Evolutionary conservation across 768 basidiomycete species (phyloP).

Genomic region (Boletus eberwhitei): DNA sequence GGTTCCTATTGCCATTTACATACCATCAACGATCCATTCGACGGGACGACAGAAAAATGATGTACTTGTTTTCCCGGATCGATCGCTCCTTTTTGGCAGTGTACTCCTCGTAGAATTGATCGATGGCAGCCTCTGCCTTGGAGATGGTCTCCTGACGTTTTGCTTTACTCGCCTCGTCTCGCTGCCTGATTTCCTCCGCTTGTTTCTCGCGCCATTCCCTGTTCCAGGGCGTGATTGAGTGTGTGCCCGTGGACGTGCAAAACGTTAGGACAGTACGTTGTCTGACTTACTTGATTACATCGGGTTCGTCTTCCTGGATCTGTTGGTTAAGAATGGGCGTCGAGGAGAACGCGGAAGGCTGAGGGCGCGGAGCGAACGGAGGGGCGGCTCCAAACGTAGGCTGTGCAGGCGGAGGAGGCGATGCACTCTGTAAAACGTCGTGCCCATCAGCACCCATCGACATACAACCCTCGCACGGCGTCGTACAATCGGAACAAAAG

Average conservation of each 20-base stretch:
- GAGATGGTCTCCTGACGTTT: slow-evolving; percentile 80
- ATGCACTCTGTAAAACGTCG: slow-evolving; percentile 28
- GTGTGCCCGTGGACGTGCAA: not conserved
- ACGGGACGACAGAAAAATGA: not conserved
- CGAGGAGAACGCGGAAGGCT: slow-evolving; percentile 63
- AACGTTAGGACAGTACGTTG: too few species aligned
- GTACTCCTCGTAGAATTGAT: slow-evolving; percentile 89
- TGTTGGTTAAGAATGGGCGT: slow-evolving; percentile 72
- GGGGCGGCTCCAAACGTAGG: slow-evolving; percentile 47
- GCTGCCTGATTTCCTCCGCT: slow-evolving; percentile 72
- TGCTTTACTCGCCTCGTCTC: slow-evolving; percentile 76
- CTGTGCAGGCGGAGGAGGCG: slow-evolving; percentile 26
- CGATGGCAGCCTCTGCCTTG: slow-evolving; percentile 82
- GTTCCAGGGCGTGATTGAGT: slow-evolving; percentile 2
- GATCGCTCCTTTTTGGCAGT: slow-evolving; percentile 83
- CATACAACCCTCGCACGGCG: slow-evolving; percentile 13
- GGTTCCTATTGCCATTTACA: slow-evolving; percentile 54
- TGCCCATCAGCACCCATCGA: not conserved
- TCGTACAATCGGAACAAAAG: not conserved
- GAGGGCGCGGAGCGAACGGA: slow-evolving; percentile 75
- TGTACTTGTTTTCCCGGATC: slow-evolving; percentile 93
- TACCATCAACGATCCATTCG: not conserved
- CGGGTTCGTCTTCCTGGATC: slow-evolving; percentile 75
- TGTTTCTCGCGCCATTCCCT: slow-evolving; percentile 90
- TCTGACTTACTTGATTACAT: slow-evolving; percentile 70